Base-by-base conservation (phyloP, 495 filamentous ascomycete species). In the Penicillium subrubescens region DNA sequence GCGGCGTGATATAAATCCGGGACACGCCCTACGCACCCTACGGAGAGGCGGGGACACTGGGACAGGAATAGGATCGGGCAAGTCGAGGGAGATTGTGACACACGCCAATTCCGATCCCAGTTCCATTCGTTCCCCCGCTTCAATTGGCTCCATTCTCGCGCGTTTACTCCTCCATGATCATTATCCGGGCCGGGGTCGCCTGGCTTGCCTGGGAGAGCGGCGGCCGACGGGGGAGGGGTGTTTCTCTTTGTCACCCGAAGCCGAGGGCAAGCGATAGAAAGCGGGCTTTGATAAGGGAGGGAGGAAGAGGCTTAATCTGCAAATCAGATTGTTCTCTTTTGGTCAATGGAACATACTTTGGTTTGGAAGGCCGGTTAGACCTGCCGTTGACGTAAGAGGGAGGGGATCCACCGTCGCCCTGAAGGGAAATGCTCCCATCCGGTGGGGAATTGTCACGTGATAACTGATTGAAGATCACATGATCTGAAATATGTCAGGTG, bases 201-300 rank as follows among this genome's bases (percentile, higher is more conserved):
- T 48, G 19, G 21, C 39, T 43, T 27, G 15, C 14, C 15, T 48
- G 19, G 53, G 43, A 54, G 55, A 59, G 53, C 60, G 56, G 57
- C 51, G 25, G 31, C 59, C 56, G 35, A 60, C 19, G 58, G 25
- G 17, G 48, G 48, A 15, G 29, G 60, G 25, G 8, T 31, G 67
- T 67, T 66, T 73, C 59, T 73, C 51, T 71, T 71, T 73, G 70
- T 71, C 66, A 73, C 58, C 25, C 54, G 64, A 59, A 59, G 54
- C 71, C 71, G 71, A 64, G 37, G 67, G 41, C 60, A 74, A 74
- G 71, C 71, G 71, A 68, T 37, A 67, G 43, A 67, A 74, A 74
- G 71, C 71, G 71, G 71, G 51, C 17, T 44, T 44, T 14, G 44
- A 60, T 48, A 48, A 48, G 44, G 44, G 10, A 23, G 39, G 8